phyloP scores from a whole-genome alignment of 495 filamentous ascomycete species.

The Penicillium pancosmium region DNA sequence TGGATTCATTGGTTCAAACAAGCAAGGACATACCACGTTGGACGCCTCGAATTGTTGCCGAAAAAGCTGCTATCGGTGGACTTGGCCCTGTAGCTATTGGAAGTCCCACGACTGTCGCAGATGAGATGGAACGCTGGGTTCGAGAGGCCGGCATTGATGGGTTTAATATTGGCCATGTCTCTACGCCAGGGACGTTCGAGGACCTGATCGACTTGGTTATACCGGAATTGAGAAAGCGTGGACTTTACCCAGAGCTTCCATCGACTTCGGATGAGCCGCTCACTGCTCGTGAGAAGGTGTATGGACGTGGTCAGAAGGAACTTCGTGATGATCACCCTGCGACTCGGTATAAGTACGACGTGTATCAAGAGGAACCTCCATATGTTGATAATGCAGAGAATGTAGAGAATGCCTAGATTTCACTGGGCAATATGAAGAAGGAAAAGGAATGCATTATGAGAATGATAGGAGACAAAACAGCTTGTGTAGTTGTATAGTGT shows the following conservation, averaged over 20 bases:
- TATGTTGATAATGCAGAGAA: slow-evolving; percentile 13
- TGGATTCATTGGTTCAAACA: slow-evolving; percentile 53
- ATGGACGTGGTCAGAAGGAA: slow-evolving; percentile 57
- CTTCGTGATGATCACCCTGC: slow-evolving; percentile 57
- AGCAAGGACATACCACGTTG: slow-evolving; percentile 53
- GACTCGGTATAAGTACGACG: slow-evolving; percentile 59
- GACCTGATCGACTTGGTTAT: slow-evolving; percentile 63
- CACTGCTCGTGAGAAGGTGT: slow-evolving; percentile 63
- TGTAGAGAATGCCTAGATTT: background rate
- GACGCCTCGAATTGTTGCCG: slow-evolving; percentile 55
- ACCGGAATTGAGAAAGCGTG: slow-evolving; percentile 58
- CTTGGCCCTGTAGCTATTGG: slow-evolving; percentile 56
- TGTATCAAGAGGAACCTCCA: slow-evolving; percentile 53
- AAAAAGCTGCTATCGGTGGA: slow-evolving; percentile 62
- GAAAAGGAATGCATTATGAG: background rate
- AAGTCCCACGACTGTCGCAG: slow-evolving; percentile 55
- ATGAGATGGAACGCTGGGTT: slow-evolving; percentile 62
- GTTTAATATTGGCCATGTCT: slow-evolving; percentile 58
- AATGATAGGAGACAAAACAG: too few species aligned
- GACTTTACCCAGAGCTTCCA: slow-evolving; percentile 43
- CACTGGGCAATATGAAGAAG: background rate
- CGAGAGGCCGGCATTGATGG: slow-evolving; percentile 63
- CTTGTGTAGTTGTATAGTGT: background rate
- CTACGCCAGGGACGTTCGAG: slow-evolving; percentile 62
- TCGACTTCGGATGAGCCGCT: slow-evolving; percentile 41